These are phyloP conservation scores for Geotrichum siamense DNA, from an alignment of 1,139 yeast species.

Conservation along the genomic window DNA sequence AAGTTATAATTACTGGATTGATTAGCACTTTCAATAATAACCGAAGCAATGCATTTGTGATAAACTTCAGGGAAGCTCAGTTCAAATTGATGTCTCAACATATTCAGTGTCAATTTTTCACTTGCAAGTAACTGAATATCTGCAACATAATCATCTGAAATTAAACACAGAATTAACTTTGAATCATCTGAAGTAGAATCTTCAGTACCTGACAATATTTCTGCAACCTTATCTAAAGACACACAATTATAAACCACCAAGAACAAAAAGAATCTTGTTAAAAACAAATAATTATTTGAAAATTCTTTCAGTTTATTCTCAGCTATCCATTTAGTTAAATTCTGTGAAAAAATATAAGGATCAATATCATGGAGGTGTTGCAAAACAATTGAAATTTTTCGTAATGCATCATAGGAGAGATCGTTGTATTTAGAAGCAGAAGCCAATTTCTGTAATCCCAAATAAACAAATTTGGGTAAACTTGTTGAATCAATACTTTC, in stretches of 20 bases:
- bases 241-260: slow-evolving; percentile 37
- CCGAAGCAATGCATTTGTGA: slow-evolving; percentile 24
- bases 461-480: slow-evolving; percentile 21
- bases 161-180: slow-evolving; percentile 21
- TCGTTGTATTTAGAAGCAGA: slow-evolving; percentile 20
- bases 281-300: slow-evolving; percentile 23
- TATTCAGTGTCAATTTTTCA: slow-evolving; percentile 25
- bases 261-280: slow-evolving; percentile 29
- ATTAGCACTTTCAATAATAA: slow-evolving; percentile 20
- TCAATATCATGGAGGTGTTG: slow-evolving; percentile 26
- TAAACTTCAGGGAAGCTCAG: slow-evolving; percentile 22
- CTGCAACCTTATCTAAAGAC: slow-evolving; percentile 33
- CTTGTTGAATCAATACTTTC: slow-evolving; percentile 22
- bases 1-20: slow-evolving; percentile 7
- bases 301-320: slow-evolving; percentile 26
- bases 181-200: slow-evolving; percentile 21
- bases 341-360: slow-evolving; percentile 21
- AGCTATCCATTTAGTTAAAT: slow-evolving; percentile 25
- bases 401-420: slow-evolving; percentile 9
- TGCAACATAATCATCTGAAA: slow-evolving; percentile 16
- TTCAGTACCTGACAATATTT: slow-evolving; percentile 27
- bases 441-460: slow-evolving; percentile 20
- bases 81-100: slow-evolving; percentile 25
- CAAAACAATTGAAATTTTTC: slow-evolving; percentile 21
- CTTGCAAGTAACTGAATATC: slow-evolving; percentile 20